Evolutionary conservation across 2,329 filamentous ascomycete genomes (phyloP), one percentile per base, ranked within the genome.

Genomic region (Penicillium sclerotigenum): DNA sequence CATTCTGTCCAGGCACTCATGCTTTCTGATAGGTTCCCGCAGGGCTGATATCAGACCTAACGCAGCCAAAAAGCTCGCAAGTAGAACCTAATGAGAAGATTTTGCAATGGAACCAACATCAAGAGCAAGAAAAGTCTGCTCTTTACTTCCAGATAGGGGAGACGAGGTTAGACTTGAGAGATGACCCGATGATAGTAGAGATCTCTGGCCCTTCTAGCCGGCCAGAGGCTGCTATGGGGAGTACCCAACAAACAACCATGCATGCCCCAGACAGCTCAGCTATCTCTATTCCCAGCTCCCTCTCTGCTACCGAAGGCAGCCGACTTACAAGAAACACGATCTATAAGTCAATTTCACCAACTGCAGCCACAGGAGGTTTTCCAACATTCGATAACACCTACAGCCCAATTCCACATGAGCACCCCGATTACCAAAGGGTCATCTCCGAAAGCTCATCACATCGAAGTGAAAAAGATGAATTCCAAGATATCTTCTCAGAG

Each of bases 401-500:
- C 24, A 53, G 47, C 13, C 24, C 40, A 36, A 33, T 16, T 33
- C 31, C 54, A 18, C 29, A 28, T 29, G 48, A 47, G n/a, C 33
- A 47, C 24, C 42, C 49, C 16, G 49, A 55, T 41, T 22, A 47
- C 26, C 50, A 40, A 28, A 37, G 46, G 8, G 33, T 57, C 20
- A 28, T 51, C 0, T 56, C 60, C 2, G 59, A 57, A 13, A 67
- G 49, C 20, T 48, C 54, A 3, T 65, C 68, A 2, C 62, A 67
- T 18, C 56, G 59, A 28, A 67, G 57, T 26, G 66, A 70, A 24
- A 61, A 59, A 38, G 69, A 72, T 36, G 67, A 71, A 38, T 68
- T 73, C 14, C 68, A 71, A 22, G 68, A 71, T 34, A 68, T 73
- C 7, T 70, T 73, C 43, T 73, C 71, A 0, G 71, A 74, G 31